Conservation (phyloP, 2,329 filamentous ascomycete genomes). For the Aschersonia sp. region DNA sequence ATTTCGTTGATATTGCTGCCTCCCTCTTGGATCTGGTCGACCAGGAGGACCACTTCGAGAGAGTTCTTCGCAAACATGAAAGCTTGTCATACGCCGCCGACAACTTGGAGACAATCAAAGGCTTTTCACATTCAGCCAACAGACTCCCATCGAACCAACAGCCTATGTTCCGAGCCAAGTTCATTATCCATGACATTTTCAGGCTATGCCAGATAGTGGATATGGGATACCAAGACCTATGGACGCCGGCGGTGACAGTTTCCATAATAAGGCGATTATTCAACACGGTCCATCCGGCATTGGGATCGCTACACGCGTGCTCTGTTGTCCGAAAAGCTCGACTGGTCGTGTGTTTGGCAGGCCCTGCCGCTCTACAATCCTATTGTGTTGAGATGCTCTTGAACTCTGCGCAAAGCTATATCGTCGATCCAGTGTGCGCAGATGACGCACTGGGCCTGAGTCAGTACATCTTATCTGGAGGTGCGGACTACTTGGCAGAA, state of each 20-base stretch:
- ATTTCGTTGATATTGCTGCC: constrained; percentile 66
- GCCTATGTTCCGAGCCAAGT: constrained; percentile 69
- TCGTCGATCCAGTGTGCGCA: constrained; percentile 74
- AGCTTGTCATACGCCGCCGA: constrained; percentile 45
- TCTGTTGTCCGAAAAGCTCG: constrained; percentile 76
- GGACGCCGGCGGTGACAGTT: constrained; percentile 61
- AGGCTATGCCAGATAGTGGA: constrained; percentile 62
- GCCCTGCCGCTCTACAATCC: constrained; percentile 53
- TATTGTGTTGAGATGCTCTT: constrained; percentile 88
- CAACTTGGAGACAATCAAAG: constrained; percentile 54
- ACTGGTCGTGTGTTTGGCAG: constrained; percentile 66
- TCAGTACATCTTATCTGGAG: constrained; percentile 65
- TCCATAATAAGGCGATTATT: constrained; percentile 66
- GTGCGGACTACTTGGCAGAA: constrained; percentile 46
- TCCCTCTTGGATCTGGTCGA: constrained; percentile 64
- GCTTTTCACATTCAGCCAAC: constrained; percentile 49
- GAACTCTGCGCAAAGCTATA: constrained; percentile 61
- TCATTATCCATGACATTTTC: constrained; percentile 59
- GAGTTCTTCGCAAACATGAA: constrained; percentile 44
- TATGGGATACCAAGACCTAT: constrained; percentile 50
- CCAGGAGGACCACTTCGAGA: constrained; percentile 61
- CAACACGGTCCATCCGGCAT: constrained; percentile 64
- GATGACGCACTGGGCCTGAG: constrained; percentile 81
- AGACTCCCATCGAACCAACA: constrained; percentile 67
- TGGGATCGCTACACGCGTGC: constrained; percentile 78